Evolutionary conservation across 2,329 filamentous ascomycete species (phyloP).

Genomic region (Thielaviopsis populi): DNA sequence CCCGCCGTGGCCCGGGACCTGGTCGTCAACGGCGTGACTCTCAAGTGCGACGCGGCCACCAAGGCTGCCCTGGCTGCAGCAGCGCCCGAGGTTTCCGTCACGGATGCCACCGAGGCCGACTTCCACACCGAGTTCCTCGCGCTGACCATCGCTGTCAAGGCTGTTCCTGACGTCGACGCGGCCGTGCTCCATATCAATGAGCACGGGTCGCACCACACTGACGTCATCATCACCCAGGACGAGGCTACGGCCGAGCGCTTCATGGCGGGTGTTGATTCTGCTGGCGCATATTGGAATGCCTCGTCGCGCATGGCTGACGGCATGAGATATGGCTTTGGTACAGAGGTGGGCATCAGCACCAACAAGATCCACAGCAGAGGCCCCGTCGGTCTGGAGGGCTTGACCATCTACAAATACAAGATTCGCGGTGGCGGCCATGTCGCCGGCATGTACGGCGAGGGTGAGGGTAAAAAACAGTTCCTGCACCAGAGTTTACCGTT

Average conservation of each 20-base stretch:
- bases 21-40: conserved; percentile 57
- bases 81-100: conserved; percentile 33
- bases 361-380: conserved; percentile 96
- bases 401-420: conserved; percentile 97
- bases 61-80: conserved; percentile 46
- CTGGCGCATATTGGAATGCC: conserved; percentile 93
- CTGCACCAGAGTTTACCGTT: conserved; percentile 39
- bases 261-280: conserved; percentile 72
- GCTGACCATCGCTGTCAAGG: conserved; percentile 70
- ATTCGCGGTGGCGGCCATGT: conserved; percentile 70
- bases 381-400: conserved; percentile 80
- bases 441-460: conserved; percentile 59
- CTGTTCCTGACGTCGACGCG: conserved; percentile 49
- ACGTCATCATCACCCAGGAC: conserved; percentile 67
- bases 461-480: conserved; percentile 42
- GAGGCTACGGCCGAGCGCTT: conserved; percentile 59
- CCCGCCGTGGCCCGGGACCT: conserved; percentile 61
- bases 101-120: conserved; percentile 54
- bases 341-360: conserved; percentile 94
- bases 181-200: conserved; percentile 82
- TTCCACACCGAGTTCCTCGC: conserved; percentile 83
- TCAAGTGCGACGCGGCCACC: conserved; percentile 62
- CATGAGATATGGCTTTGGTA: conserved; percentile 94
- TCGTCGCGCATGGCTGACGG: conserved; percentile 90
- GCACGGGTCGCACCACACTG: conserved; percentile 88